A percentile compares a stretch with the other conserved stretches of the same genome.
Evolutionary conservation across 805 yeast genomes (phyloP).

Genomic region (Wickerhamiella shivajii): DNA sequence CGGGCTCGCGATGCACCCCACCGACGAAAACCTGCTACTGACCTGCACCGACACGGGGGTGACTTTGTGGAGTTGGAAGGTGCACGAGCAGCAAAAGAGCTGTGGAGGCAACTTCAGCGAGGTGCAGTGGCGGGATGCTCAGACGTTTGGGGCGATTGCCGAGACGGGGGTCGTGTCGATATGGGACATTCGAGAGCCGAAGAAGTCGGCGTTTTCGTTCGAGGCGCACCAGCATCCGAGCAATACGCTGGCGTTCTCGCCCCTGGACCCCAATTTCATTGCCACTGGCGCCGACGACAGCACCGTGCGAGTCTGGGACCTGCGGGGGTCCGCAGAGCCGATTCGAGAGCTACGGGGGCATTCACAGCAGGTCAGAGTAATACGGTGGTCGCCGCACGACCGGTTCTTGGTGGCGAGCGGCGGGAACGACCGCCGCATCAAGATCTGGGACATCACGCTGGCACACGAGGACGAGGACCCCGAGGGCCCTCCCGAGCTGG

Average conservation of each 20-base stretch:
- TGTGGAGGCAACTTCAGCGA: slow-evolving; percentile 31
- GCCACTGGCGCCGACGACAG: slow-evolving; percentile 73
- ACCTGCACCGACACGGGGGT: slow-evolving; percentile 56
- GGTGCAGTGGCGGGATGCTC: slow-evolving; percentile 32
- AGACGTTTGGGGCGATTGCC: slow-evolving; percentile 51
- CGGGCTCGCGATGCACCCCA: slow-evolving; percentile 53
- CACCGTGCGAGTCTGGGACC: slow-evolving; percentile 59
- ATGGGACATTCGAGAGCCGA: slow-evolving; percentile 39
- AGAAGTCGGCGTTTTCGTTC: not conserved
- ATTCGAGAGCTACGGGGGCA: slow-evolving; percentile 59
- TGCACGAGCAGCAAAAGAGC: slow-evolving; percentile 22
- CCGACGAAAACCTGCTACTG: slow-evolving; percentile 30
- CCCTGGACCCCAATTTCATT: slow-evolving; percentile 35
- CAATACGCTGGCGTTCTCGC: slow-evolving; percentile 41
- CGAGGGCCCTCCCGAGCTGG: slow-evolving; percentile 60
- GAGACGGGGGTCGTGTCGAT: slow-evolving; percentile 52
- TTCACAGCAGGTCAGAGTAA: slow-evolving; percentile 37
- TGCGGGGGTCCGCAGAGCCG: slow-evolving; percentile 36
- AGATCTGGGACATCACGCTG: slow-evolving; percentile 58
- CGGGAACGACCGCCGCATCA: slow-evolving; percentile 52
- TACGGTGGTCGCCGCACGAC: slow-evolving; percentile 38
- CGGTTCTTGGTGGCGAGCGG: slow-evolving; percentile 43
- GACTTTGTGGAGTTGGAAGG: slow-evolving; percentile 49
- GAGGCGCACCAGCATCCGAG: slow-evolving; percentile 4
- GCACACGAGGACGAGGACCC: slow-evolving; percentile 39